Evolutionary conservation across 179 eudicot genomes (phyloP), one percentile per base, ranked within the genome.

Genomic region (Silene vulgaris): DNA sequence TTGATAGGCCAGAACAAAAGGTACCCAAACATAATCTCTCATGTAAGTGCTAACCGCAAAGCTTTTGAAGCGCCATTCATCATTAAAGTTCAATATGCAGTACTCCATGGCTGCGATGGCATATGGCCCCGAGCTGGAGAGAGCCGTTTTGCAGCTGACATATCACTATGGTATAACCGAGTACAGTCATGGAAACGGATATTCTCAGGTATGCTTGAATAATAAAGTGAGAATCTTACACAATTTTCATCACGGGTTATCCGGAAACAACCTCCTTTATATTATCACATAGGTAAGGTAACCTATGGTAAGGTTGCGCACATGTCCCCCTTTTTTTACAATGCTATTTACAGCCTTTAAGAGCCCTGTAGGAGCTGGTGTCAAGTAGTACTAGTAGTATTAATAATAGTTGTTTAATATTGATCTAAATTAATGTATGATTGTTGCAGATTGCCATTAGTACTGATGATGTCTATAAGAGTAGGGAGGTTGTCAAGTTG

Each of bases 141-240:
- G 88, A 35, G 85, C 86, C 73, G 97, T 92, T 77, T 71, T 95
- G 82, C 96, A 95, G 87, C 70, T 95, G 85, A 95, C 90, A n/a
- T 95, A 90, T 72, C 92, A 85, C 81, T 90, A 95, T 73, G 99
- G 91, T 60, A 93, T 90, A 21, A 86, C 97, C 1, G 97, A 89
- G 80, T 95, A 92, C 76, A 85, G 89, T 65, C 92, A 95, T 82
- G 99, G 99, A 70, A 90, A 86, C 89, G 97, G 91, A 54, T 95
- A 95, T 86, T 93, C 90, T 19, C 97, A 95, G 91, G 99, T 90
- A 69, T 40, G 48, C 11, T 23, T 23, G 26, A 23, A 23, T 23
- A 40, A 40, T 5, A 40, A 40, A 40, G 48, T 45, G 52, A 11
- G 0, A 45, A 45, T 45, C 52, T 45, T 45, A 9, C 52, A 3